Base-by-base conservation (phyloP, 148 eudicot genomes). In the Silene conica region DNA sequence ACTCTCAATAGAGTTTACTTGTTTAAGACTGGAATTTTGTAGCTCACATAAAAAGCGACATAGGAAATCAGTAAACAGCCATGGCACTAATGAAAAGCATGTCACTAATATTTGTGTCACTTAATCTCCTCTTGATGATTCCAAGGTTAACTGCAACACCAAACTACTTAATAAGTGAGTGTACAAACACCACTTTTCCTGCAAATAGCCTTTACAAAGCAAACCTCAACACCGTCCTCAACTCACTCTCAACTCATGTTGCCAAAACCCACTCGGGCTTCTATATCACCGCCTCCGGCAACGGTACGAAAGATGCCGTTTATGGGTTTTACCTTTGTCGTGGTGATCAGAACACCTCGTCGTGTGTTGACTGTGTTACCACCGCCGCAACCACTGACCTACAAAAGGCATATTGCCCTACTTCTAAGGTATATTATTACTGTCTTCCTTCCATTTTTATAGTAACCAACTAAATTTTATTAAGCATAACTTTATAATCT, bases 271-370 rank as follows among this genome's bases (percentile, higher is more conserved):
- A 54, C 18, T 22, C 79, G 0, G 77, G 73, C 64, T 80, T 72
- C 62, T 58, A 23, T 38, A 38, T 18, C 34, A 43, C 70, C 38
- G 21, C 73, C 19, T 4, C 26, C 18, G 80, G 74, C 12, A 52
- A 59, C 52, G 10, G 28, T 25, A 16, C 75, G 0, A 38, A 11
- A 56, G 66, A 73, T 23, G 28, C 72, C 5, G 76, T 76, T 52
- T 75, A 83, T 14, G 83, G 81, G 45, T 31, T 45, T 25, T 72
- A 67, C 69, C 61, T 80, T 6, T 80, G 83, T 41, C 76, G 79
- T n/a, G 83, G 83, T 0, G 83, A 80, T 60, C 73, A 64, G n/a
- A 74, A 74, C 22, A 58, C 26, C 26, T 43, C 78, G 10, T n/a
- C 62, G 15, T 68, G 77, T 58, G 52, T 21, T 4, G 34, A 65